These are phyloP conservation scores for Aspergillus jensenii DNA, from an alignment of 2,329 filamentous ascomycete genomes.

Conservation along the genomic window DNA sequence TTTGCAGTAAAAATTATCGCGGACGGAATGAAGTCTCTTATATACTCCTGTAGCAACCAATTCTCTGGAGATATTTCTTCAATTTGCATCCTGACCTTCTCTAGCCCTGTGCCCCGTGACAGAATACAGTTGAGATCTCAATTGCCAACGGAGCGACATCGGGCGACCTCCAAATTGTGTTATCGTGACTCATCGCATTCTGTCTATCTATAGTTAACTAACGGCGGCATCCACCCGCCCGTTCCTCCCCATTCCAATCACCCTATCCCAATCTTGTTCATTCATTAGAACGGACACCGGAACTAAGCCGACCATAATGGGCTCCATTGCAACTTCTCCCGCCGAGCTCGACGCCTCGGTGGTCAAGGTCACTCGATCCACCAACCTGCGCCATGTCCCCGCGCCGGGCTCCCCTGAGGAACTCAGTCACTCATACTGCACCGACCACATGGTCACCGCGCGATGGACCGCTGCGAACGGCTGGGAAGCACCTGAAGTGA, in stretches of 20 bases:
- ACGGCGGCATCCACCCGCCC: background rate
- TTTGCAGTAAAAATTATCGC: background rate
- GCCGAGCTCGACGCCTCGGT: slow-evolving; percentile 42
- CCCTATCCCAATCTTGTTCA: background rate
- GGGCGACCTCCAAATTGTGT: background rate
- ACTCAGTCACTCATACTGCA: slow-evolving; percentile 50
- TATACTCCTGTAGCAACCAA: background rate
- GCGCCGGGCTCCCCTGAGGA: slow-evolving; percentile 41
- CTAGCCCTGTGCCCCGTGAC: background rate
- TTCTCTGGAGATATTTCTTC: background rate
- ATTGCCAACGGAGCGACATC: background rate
- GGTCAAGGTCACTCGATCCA: slow-evolving; percentile 39
- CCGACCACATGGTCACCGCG: slow-evolving; percentile 85
- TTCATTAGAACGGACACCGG: background rate
- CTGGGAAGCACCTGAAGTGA: slow-evolving; percentile 72
- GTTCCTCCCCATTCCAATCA: background rate
- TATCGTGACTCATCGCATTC: slow-evolving; percentile 10
- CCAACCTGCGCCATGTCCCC: slow-evolving; percentile 37
- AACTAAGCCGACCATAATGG: slow-evolving; percentile 23
- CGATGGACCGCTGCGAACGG: slow-evolving; percentile 65
- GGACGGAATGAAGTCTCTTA: background rate
- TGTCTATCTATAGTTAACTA: background rate
- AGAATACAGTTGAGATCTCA: background rate
- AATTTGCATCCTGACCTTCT: background rate
- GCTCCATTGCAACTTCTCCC: slow-evolving; percentile 27